Evolutionary conservation across 2,329 filamentous ascomycete genomes (phyloP), one percentile per base, ranked within the genome.

Genomic region (Microcera coccophila): DNA sequence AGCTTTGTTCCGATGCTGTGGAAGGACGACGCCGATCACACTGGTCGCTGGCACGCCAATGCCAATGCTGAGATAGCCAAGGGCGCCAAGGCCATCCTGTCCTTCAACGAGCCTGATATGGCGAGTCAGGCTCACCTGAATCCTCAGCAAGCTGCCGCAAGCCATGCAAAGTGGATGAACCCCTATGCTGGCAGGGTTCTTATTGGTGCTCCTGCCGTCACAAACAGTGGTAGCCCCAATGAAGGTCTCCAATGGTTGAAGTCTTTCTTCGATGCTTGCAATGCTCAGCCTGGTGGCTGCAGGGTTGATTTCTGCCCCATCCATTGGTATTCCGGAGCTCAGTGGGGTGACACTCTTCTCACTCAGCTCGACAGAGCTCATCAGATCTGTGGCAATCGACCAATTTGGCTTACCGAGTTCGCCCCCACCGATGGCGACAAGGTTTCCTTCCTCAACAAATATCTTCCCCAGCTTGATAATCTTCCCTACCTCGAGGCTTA

Each of bases 101-200:
- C 74, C 62, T 86, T 85, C 76, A 88, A 88, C 73, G 84, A 88
- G 72, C 81, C 81, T 35, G 84, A 88, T 63, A 73, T 75, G 49
- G 52, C 54, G 11, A 60, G 60, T n/a, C 82, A 87, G 67, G 69
- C 79, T 55, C 78, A 82, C 69, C 61, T 84, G 61, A 62, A 64
- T 18, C 67, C 79, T n/a, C 54, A 55, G 5, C 60, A 57, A 2
- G 81, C 80, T 29, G 81, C 79, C n/a, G 29, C 61, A 1, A 65
- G 64, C 20, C 80, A 81, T 64, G 73, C 70, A 41, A 53, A 73
- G 58, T 71, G 69, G 62, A 71, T 85, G 69, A 75, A 76, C 67
- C 70, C 71, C 17, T 81, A 75, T 60, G 54, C 63, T n/a, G 71
- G 69, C 59, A 64, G 73, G 58, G 77, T 70, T 45, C 66, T 69